Conservation (phyloP, 805 yeast species). For the Ogataea degrootiae region DNA sequence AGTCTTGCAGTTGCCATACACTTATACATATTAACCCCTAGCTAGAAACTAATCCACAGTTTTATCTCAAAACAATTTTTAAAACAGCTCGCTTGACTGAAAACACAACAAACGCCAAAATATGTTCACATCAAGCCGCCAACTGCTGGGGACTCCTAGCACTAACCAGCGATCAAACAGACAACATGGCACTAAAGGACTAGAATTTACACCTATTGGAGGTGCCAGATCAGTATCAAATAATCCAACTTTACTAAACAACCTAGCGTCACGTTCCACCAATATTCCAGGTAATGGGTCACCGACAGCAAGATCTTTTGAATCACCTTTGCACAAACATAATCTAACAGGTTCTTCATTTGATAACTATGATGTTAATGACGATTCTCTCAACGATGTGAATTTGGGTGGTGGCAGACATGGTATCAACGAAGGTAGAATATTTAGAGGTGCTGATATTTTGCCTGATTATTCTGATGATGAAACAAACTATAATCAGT, state of each 20-base stretch:
- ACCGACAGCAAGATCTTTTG: constrained; percentile 7
- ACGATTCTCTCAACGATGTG: constrained; percentile 16
- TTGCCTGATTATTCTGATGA: constrained; percentile 20
- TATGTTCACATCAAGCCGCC: constrained; percentile 28
- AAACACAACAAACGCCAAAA: background rate
- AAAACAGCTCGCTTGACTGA: background rate
- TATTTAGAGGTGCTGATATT: constrained; percentile 23
- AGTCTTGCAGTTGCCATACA: no score
- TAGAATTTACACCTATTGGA: constrained; percentile 43
- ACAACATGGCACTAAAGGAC: constrained; percentile 10
- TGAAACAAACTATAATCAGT: constrained; percentile 3
- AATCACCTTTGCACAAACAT: constrained; percentile 2
- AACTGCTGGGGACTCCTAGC: constrained; percentile 28
- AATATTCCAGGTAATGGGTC: constrained; percentile 9
- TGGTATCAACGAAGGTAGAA: constrained; percentile 9
- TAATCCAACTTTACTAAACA: constrained; percentile 13
- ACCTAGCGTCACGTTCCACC: constrained; percentile 13
- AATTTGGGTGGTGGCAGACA: background rate
- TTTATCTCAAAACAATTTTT: no score
- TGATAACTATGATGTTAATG: constrained; percentile 23
- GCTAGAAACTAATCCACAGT: no score
- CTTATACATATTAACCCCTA: no score
- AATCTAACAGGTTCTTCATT: constrained; percentile 16
- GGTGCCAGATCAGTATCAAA: constrained; percentile 8
- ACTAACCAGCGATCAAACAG: constrained; percentile 13